These are phyloP conservation scores for Lipomyces mesembrius DNA, from an alignment of 805 yeast genomes.

Conservation along the genomic window DNA sequence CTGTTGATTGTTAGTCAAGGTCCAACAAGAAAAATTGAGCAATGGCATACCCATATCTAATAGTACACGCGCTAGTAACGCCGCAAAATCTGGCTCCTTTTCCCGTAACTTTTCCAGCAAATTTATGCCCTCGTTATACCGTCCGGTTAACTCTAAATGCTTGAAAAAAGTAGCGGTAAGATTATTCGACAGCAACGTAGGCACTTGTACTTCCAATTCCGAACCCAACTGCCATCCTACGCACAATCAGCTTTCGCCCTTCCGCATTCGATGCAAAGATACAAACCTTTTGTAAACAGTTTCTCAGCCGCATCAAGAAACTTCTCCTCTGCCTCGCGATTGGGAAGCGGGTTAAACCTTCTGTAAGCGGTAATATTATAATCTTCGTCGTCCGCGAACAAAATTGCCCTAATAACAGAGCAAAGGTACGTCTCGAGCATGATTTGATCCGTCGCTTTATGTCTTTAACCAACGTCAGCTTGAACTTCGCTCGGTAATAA, in stretches of 20 bases:
- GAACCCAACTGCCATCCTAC: slow-evolving; percentile 60
- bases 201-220: slow-evolving; percentile 67
- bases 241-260: background rate
- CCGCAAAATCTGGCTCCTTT: slow-evolving; percentile 59
- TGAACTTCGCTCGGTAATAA: background rate
- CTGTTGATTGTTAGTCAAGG: slow-evolving; percentile 36
- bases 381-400: slow-evolving; percentile 79
- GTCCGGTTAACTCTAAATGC: slow-evolving; percentile 66
- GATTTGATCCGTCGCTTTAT: slow-evolving; percentile 43
- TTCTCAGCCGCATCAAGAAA: slow-evolving; percentile 69
- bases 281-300: slow-evolving; percentile 64
- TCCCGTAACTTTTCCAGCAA: slow-evolving; percentile 58
- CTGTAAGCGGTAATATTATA: slow-evolving; percentile 81
- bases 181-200: slow-evolving; percentile 67
- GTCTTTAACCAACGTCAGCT: slow-evolving; percentile 18
- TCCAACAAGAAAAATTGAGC: no score
- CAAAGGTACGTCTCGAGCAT: slow-evolving; percentile 62
- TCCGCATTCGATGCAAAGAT: background rate
- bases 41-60: slow-evolving; percentile 34
- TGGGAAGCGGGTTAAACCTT: slow-evolving; percentile 73
- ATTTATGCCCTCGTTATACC: slow-evolving; percentile 63
- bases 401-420: slow-evolving; percentile 73
- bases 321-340: slow-evolving; percentile 53
- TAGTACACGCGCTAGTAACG: slow-evolving; percentile 49
- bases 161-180: slow-evolving; percentile 75